Evolutionary conservation across 2,329 filamentous ascomycete species (phyloP), one percentile per base, ranked within the genome.

Genomic region (Pseudogymnoascus sp.): DNA sequence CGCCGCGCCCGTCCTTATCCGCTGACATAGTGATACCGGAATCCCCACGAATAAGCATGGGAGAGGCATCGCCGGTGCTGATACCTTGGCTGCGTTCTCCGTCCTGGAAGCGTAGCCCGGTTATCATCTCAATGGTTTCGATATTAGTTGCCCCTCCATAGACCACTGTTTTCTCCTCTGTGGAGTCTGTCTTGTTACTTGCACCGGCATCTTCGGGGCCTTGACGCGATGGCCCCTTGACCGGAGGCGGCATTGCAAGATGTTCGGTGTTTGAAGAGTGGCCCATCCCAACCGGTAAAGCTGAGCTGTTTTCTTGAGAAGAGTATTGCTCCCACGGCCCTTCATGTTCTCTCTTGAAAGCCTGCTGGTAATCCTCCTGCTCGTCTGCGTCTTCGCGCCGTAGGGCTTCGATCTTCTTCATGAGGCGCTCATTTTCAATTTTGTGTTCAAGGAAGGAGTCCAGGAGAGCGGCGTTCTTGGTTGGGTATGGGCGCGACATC

Each of bases 391-490:
- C 93, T 74, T 97, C 93, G 65, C 84, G 83, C 68, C 90, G 90
- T 61, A 97, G 79, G 75, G 95, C 91, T 15, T 88, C 86, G 65
- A 97, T 96, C 44, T 91, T 86, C 68, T 91, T 89, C 70, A 85
- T 86, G 58, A 97, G 76, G 4, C 92, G 85, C 77, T 96, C 92
- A 70, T 97, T 96, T 74, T 97, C 93, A 61, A 96, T 93, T 75
- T 97, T 97, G 77, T 97, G 92, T 73, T 97, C 93, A 29, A 97
- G 80, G 70, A 97, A 97, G 0, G 92, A 95, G 75, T 97, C 92
- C 17, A 97, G 80, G 9, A 97, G 80, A 3, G 84, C 84, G 1
- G 91, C 88, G 71, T 93, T 96, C 76, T 90, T 92, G 31, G 90
- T 95, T 4, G 91, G 92, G 73, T 97, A 96, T 1, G 90, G 90